Conservation (phyloP, 345 rosid species). For the Eucalyptus marginata region DNA sequence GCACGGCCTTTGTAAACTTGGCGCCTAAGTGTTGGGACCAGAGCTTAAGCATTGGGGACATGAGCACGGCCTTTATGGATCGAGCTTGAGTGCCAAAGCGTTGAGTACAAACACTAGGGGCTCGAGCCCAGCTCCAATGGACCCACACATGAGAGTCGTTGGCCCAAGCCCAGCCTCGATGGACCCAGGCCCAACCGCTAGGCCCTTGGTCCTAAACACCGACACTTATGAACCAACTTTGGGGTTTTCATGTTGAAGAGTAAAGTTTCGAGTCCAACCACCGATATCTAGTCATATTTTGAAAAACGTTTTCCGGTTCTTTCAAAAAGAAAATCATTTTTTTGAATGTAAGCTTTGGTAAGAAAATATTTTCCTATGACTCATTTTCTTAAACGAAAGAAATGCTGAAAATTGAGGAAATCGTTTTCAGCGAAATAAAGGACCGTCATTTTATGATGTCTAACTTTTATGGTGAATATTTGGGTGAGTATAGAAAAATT, state of each 20-base stretch:
- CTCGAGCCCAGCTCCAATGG: neutral
- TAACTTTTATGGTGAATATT: neutral
- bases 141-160: neutral
- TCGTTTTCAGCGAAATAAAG: no score
- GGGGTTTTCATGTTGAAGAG: neutral
- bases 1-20: no score
- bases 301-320: accelerated
- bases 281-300: no score
- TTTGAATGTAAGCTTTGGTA: no score
- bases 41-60: accelerated
- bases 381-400: no score
- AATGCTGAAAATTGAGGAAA: no score
- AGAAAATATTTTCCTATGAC: no score
- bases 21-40: neutral
- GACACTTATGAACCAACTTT: neutral
- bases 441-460: neutral
- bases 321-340: no score
- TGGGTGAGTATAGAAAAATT: neutral
- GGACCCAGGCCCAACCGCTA: neutral
- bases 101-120: no score
- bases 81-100: neutral
- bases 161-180: neutral
- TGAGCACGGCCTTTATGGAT: neutral
- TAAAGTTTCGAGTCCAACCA: no score
- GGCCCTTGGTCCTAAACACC: neutral